Evolutionary conservation across 495 filamentous ascomycete species (phyloP), one percentile per base, ranked within the genome.

Genomic region (Aspergillus diversus): DNA sequence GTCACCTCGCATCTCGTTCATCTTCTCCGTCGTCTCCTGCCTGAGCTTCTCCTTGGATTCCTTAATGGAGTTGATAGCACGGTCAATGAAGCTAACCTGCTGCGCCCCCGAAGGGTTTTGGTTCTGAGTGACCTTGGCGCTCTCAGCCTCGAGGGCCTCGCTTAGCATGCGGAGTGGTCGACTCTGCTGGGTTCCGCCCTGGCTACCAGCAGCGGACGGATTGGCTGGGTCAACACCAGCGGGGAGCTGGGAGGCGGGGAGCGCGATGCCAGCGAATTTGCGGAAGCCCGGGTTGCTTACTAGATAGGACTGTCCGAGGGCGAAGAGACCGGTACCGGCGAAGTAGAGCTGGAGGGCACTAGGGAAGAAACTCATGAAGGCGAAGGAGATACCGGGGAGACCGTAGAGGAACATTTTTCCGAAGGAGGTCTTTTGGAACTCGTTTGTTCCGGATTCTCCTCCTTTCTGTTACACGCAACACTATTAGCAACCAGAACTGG

Each of bases 301-400:
- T 2, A 87, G 16, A n/a, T 72, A 66, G 2, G 84, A 70, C 73
- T 96, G 92, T 11, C 73, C 49, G 32, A 85, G 64, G 15, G 86
- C 83, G 33, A 91, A 74, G 0, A 82, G 1, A 55, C 86, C 82
- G 1, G 86, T 80, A 21, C 79, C 57, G 48, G 83, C 68, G 76
- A 99, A 93, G 73, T 89, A 91, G 48, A 92, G 75, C 68, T 93
- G 90, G 6, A 96, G 66, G 7, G 80, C 84, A 12, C 86, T 86
- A 0, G 94, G 90, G 70, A 89, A 80, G 68, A 76, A 87, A 5
- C 78, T 67, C 50, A 90, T 88, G 66, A 93, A 83, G 8, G 80
- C 9, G 33, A 90, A 78, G 27, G 86, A 83, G 3, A 94, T 8
- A 0, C 80, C 70, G 9, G 92, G 89, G 5, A 97, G 59, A 17